Conservation (phyloP, 495 filamentous ascomycete species). For the Elasticomyces elasticus region DNA sequence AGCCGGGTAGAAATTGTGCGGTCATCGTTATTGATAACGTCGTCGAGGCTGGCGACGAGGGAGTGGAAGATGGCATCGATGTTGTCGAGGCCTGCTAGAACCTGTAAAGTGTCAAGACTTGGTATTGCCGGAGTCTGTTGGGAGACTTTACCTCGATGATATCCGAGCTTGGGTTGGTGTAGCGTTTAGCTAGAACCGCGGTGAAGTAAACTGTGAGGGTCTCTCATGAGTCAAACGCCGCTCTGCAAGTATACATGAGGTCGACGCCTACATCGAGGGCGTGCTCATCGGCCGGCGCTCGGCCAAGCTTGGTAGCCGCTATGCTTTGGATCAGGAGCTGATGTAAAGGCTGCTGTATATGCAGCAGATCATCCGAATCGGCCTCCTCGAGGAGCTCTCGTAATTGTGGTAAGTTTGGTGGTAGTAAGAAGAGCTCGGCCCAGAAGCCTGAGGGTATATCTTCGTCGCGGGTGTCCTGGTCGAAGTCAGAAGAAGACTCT, state of each 20-base stretch:
- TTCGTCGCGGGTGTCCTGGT: constrained; percentile 43
- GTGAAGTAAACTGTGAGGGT: constrained; percentile 84
- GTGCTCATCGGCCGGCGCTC: constrained; percentile 56
- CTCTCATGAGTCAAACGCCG: constrained; percentile 24
- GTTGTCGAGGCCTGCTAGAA: constrained; percentile 78
- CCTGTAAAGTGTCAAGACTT: constrained; percentile 83
- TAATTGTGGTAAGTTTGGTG: constrained; percentile 60
- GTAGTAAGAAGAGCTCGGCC: constrained; percentile 86
- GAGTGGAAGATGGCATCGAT: constrained; percentile 79
- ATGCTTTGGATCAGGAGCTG: constrained; percentile 69
- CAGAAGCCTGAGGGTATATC: constrained; percentile 85
- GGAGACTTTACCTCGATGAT: constrained; percentile 57
- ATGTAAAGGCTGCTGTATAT: constrained; percentile 60
- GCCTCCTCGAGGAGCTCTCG: constrained; percentile 55
- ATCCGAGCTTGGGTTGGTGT: constrained; percentile 92
- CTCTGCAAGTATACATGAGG: background rate
- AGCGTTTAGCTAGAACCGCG: constrained; percentile 71
- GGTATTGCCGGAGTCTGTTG: constrained; percentile 31
- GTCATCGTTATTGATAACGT: constrained; percentile 63
- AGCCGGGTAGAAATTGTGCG: constrained; percentile 59
- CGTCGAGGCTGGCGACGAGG: constrained; percentile 74
- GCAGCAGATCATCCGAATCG: constrained; percentile 62
- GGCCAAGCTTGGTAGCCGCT: constrained; percentile 53
- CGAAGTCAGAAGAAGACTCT: too few species aligned
- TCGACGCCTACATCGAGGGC: constrained; percentile 70